Conservation (phyloP, 2,329 filamentous ascomycete species). For the Aspergillus sp. region DNA sequence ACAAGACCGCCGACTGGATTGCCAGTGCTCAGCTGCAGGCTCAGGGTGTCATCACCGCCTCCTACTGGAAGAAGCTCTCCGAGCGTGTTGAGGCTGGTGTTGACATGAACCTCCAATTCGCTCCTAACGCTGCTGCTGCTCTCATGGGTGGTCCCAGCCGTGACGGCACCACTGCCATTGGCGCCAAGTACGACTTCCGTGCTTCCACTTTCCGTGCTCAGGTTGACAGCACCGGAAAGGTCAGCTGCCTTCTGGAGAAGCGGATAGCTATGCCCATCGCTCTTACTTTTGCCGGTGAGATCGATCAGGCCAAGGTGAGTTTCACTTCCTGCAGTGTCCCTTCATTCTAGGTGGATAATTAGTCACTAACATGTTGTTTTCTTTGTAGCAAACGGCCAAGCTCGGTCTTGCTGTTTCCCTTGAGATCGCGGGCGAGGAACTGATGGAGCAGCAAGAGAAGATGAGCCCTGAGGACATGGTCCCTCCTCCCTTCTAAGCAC, state of each 20-base stretch:
- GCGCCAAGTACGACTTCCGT: slow-evolving; percentile 97
- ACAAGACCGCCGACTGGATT: slow-evolving; percentile 91
- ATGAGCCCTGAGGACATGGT: slow-evolving; percentile 47
- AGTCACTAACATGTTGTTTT: slow-evolving; percentile 18
- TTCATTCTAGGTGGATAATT: slow-evolving; percentile 4
- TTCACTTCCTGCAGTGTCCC: slow-evolving; percentile 3
- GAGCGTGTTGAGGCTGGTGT: slow-evolving; percentile 96
- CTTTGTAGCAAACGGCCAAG: slow-evolving; percentile 84
- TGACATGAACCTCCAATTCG: slow-evolving; percentile 86
- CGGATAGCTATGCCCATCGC: slow-evolving; percentile 88
- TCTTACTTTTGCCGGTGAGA: slow-evolving; percentile 93
- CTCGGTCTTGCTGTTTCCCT: slow-evolving; percentile 92
- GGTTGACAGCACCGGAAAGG: slow-evolving; percentile 90
- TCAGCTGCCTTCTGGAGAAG: slow-evolving; percentile 93
- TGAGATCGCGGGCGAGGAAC: slow-evolving; percentile 79
- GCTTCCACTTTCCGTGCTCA: slow-evolving; percentile 94
- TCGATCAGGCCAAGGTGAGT: slow-evolving; percentile 92
- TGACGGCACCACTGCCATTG: slow-evolving; percentile 87
- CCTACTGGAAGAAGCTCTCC: slow-evolving; percentile 90
- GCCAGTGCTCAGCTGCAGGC: slow-evolving; percentile 87
- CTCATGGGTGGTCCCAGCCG: slow-evolving; percentile 78
- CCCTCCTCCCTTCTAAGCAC: slow-evolving; percentile 52
- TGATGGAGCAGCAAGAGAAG: slow-evolving; percentile 79
- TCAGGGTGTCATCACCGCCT: slow-evolving; percentile 82
- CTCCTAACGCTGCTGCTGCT: slow-evolving; percentile 62